phyloP scores from a whole-genome alignment of 108 stramenopile genomes.

The Nitzschia palea region DNA sequence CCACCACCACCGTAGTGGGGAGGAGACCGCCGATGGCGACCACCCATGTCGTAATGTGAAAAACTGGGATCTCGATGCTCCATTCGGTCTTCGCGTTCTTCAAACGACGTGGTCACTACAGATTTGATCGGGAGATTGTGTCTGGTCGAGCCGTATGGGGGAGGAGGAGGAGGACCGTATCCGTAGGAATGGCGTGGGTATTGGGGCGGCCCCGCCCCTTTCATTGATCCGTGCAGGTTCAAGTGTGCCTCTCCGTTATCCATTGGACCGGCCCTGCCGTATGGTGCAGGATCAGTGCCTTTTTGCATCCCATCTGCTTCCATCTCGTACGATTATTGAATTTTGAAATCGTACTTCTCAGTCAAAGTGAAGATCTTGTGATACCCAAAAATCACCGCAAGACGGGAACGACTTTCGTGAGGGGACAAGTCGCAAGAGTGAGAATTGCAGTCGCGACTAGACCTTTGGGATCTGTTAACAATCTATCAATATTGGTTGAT shows the following conservation, averaged over 20 bases:
- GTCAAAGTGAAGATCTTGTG: too few relatives aligned
- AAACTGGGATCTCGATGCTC: slow-evolving; percentile 1
- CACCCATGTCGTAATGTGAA: neutral
- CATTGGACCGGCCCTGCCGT: slow-evolving; percentile 6
- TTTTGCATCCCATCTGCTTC: neutral
- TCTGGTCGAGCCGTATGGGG: neutral
- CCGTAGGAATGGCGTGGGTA: neutral
- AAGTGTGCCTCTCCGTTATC: slow-evolving; percentile 3
- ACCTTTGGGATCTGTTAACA: too few relatives aligned
- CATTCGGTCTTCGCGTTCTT: slow-evolving; percentile 31
- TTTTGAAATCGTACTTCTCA: too few relatives aligned
- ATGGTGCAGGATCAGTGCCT: neutral
- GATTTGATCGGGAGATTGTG: slow-evolving; percentile 23
- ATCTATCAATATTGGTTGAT: neutral
- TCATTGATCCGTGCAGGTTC: slow-evolving; percentile 1
- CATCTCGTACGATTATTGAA: too few relatives aligned
- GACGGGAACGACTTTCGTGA: too few relatives aligned
- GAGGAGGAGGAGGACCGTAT: neutral
- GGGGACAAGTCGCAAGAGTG: too few relatives aligned
- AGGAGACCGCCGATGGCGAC: slow-evolving; percentile 4
- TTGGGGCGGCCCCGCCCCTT: neutral
- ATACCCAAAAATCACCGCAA: too few relatives aligned
- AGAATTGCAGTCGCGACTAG: too few relatives aligned
- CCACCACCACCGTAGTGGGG: slow-evolving; percentile 6
- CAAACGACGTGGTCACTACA: slow-evolving; percentile 43